Evolutionary conservation across 1,284 basidiomycete species (phyloP).

Genomic region (Farysia itapuensis): DNA sequence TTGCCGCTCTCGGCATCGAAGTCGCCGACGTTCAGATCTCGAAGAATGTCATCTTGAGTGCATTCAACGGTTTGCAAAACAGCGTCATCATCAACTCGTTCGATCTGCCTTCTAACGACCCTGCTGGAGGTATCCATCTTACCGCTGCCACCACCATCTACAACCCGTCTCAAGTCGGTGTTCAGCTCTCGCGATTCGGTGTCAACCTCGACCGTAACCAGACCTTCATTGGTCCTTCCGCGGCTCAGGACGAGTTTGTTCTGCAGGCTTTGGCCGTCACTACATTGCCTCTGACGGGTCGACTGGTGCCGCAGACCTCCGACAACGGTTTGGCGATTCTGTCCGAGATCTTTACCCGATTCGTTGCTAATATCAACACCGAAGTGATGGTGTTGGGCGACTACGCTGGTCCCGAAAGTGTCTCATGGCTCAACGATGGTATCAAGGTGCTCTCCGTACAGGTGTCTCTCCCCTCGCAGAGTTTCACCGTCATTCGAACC

Average conservation of each 20-base stretch:
- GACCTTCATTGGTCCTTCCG: constrained; percentile 68
- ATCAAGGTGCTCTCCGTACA: constrained; percentile 70
- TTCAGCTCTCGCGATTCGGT: constrained; percentile 68
- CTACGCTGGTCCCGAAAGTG: constrained; percentile 68
- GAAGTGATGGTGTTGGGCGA: constrained; percentile 69
- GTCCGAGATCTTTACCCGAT: constrained; percentile 73
- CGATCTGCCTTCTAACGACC: constrained; percentile 73
- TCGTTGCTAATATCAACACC: constrained; percentile 71
- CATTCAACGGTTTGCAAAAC: constrained; percentile 71
- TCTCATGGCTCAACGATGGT: constrained; percentile 75
- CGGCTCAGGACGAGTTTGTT: constrained; percentile 65
- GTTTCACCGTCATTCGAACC: constrained; percentile 70
- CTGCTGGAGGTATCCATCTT: constrained; percentile 73
- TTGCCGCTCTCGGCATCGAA: constrained; percentile 62
- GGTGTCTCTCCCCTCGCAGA: constrained; percentile 70
- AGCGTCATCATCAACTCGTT: constrained; percentile 72
- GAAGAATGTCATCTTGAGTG: constrained; percentile 71
- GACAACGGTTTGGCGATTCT: constrained; percentile 66
- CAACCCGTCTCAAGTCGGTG: constrained; percentile 77
- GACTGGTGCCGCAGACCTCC: constrained; percentile 69
- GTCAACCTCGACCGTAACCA: constrained; percentile 68
- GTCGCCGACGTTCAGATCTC: constrained; percentile 67
- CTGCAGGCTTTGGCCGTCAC: constrained; percentile 68
- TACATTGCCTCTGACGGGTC: constrained; percentile 67
- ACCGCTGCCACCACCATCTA: constrained; percentile 68